Percentiles rank a stretch among this genome's conserved stretches.
These are phyloP conservation scores for Albugo laibachii DNA, from an alignment of 352 stramenopile species.

Conservation along the genomic window DNA sequence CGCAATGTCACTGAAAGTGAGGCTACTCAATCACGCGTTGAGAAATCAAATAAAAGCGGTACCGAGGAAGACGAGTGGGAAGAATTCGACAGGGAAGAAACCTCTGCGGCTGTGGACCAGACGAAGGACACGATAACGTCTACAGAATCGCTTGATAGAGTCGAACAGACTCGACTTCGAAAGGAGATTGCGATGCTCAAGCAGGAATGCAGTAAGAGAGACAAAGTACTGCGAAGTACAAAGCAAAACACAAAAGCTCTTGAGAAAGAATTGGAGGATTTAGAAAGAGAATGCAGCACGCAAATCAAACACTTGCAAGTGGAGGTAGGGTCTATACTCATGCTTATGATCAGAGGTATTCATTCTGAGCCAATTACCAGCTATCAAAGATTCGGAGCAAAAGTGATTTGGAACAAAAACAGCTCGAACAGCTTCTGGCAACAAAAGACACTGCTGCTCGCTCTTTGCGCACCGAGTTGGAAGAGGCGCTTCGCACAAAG, in stretches of 20 bases:
- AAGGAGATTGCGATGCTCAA: constrained; percentile 37
- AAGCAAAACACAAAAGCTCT: constrained; percentile 42
- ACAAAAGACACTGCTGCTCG: constrained; percentile 26
- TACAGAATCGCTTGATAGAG: too few relatives aligned
- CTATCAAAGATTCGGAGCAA: constrained; percentile 26
- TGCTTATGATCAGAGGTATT: not conserved
- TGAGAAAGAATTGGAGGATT: constrained; percentile 55
- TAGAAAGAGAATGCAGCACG: constrained; percentile 49
- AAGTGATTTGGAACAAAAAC: constrained; percentile 43
- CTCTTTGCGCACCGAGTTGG: constrained; percentile 22
- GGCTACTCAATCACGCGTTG: too few relatives aligned
- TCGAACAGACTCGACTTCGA: constrained; percentile 8
- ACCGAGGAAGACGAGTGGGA: too few relatives aligned
- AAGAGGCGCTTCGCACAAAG: constrained; percentile 18
- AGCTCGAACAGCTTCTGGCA: constrained; percentile 50
- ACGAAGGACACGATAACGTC: too few relatives aligned
- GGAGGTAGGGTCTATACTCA: constrained; percentile 13
- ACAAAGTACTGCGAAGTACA: constrained; percentile 28
- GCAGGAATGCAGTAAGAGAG: constrained; percentile 30
- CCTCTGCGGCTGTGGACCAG: too few relatives aligned
- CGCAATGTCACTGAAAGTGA: too few relatives aligned
- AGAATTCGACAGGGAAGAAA: too few relatives aligned
- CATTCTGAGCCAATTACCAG: constrained; percentile 11
- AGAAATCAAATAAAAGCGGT: too few relatives aligned
- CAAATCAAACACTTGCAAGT: constrained; percentile 45